Evolutionary conservation across 148 eudicot genomes (phyloP), one percentile per base, ranked within the genome.

Genomic region (Chenopodium berlandieri): DNA sequence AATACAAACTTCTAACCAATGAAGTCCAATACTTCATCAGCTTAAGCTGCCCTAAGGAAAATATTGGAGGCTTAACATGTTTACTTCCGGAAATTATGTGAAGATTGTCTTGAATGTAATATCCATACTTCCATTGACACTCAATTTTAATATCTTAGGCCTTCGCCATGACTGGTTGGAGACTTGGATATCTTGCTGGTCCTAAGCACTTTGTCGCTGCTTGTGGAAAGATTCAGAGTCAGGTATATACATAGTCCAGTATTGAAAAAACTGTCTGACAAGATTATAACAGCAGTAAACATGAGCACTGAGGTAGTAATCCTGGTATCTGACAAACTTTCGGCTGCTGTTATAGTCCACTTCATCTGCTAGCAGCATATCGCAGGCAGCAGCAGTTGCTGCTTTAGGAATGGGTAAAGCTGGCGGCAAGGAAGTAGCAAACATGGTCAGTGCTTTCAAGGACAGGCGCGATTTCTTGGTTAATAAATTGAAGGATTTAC

Each of bases 91-190:
- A 50, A 50, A 50, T 50, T 50, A 48, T 48, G 12, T 48, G 2
- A 13, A 50, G 54, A 13, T 12, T 50, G 54, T 50, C 11, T 50
- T 11, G 0, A 50, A 50, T 12, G 54, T 50, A 50, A 9, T 50
- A 50, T 50, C 54, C 0, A 2, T 13, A 50, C 54, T 50, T 50
- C 0, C 13, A 50, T 50, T 50, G 54, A 50, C 54, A 50, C 12
- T 50, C 3, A 50, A 50, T 13, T 58, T 30, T 9, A 20, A 75
- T 75, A 32, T 5, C 66, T 4, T 78, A 94, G 98, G 92, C 98
- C 76, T 94, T 90, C 83, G 97, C 97, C 76, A 94, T 94, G 98
- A 94, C 98, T 84, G 97, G 97, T 58, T 92, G 97, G 98, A 90
- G 98, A 80, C 93, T 94, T 78, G 98, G 98, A 83, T 94, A 94